A percentile compares a stretch with the other conserved stretches of the same genome.
phyloP scores from a whole-genome alignment of 805 yeast species.

The Myxozyma lipomycoides region DNA sequence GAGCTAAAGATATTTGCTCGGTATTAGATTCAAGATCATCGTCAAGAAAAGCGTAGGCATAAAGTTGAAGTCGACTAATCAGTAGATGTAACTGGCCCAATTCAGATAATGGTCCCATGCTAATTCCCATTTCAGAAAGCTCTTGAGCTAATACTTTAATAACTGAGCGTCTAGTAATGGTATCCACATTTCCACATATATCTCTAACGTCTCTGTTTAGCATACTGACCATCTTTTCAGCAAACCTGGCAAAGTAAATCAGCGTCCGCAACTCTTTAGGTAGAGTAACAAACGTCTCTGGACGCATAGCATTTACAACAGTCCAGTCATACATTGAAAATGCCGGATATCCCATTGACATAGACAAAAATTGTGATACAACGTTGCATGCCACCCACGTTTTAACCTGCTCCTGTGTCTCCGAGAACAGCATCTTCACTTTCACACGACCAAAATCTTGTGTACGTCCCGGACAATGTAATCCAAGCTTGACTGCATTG shows the following conservation, averaged over 20 bases:
- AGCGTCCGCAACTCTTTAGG: conserved; percentile 65
- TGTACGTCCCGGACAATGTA: conserved; percentile 72
- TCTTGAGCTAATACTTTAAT: conserved; percentile 66
- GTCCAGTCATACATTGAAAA: conserved; percentile 80
- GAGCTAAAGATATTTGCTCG: conserved; percentile 72
- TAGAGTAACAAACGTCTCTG: conserved; percentile 45
- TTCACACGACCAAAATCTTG: conserved; percentile 47
- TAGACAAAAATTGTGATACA: conserved; percentile 83
- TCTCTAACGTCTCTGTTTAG: conserved; percentile 67
- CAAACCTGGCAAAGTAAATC: conserved; percentile 80
- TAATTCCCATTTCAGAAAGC: conserved; percentile 69
- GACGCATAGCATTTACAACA: conserved; percentile 51
- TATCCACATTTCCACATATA: conserved; percentile 59
- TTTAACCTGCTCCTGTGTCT: conserved; percentile 67
- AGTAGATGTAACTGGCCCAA: conserved; percentile 64
- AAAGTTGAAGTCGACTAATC: conserved; percentile 74
- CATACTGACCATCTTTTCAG: conserved; percentile 76
- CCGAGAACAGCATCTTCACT: conserved; percentile 36
- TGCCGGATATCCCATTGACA: conserved; percentile 92
- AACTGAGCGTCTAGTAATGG: conserved; percentile 70
- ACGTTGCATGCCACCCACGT: conserved; percentile 95
- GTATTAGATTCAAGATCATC: conserved; percentile 51
- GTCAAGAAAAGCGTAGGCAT: conserved; percentile 78
- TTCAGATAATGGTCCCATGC: conserved; percentile 54
- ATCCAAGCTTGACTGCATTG: conserved; percentile 87